Base-by-base conservation (phyloP, 2,329 filamentous ascomycete genomes). In the Stagonosporopsis tanaceti region DNA sequence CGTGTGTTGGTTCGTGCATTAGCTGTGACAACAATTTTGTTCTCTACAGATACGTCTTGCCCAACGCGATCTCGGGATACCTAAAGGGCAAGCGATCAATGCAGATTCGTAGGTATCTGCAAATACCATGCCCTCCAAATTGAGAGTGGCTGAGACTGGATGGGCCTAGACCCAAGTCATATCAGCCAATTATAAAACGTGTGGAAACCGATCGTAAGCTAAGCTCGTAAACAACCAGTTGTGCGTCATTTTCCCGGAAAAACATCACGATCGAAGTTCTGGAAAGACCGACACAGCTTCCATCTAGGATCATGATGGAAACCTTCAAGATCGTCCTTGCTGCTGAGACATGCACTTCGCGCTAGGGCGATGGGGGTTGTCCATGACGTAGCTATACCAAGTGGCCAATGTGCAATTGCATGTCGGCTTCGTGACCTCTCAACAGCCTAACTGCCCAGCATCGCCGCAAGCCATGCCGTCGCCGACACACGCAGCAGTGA, bases 401-500 rank as follows among this genome's bases (percentile, higher is more conserved):
- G 41, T 22, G 17, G 40, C 41, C 53, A 41, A 57, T 45, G 28
- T 51, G 37, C 35, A 42, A 24, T 50, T 58, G 57, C 55, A 59
- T 54, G 17, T 57, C n/a, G 48, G 32, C 32, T 25, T 34, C 44
- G 32, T 37, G 37, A 40, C 27, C 14, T 20, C 45, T 44, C 17
- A 50, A 34, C 30, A 37, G 27, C 20, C 20, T 2, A 32, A 12
- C 30, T 4, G 28, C 46, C 30, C 24, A 44, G 32, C 14, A 24
- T 34, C 8, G 30, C 30, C 35, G 37, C 47, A 34, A 56, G 52
- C 39, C 39, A 60, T 73, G 68, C 64, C 67, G 37, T 60, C 50
- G 51, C 61, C 68, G n/a, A 73, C 69, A 1, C 70, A 75, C 35
- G 57, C 68, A n/a, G 63, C 57, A 27, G 55, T 75, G 14, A 67